Percentiles rank a stretch among this genome's conserved stretches.
Evolutionary conservation across 306 rosid species (phyloP).

Genomic region (Rosa persica): DNA sequence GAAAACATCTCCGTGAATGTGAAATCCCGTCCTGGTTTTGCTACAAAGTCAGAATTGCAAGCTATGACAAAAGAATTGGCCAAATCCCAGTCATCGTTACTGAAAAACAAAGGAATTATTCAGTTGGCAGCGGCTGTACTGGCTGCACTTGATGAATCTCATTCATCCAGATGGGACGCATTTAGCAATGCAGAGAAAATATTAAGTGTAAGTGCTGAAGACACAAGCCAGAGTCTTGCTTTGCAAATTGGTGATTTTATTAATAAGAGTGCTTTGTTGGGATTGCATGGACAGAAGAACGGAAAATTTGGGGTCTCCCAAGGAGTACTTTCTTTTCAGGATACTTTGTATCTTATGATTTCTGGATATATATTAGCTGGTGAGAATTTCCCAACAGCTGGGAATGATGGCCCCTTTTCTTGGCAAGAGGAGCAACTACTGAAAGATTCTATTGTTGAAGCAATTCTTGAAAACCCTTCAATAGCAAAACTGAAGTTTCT

Average conservation of each 20-base stretch:
- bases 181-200: constrained; percentile 76
- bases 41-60: constrained; percentile 63
- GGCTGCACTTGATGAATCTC: constrained; percentile 66
- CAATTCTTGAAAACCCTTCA: constrained; percentile 79
- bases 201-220: constrained; percentile 66
- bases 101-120: constrained; percentile 87
- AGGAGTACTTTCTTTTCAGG: constrained; percentile 73
- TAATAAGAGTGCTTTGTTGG: constrained; percentile 69
- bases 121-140: constrained; percentile 80
- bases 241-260: constrained; percentile 85
- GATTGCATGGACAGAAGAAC: constrained; percentile 47
- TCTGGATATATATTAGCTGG: constrained; percentile 87
- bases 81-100: constrained; percentile 61
- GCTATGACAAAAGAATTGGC: constrained; percentile 72
- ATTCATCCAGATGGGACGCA: constrained; percentile 76
- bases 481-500: constrained; percentile 71
- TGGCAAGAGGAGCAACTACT: constrained; percentile 93
- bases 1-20: constrained; percentile 60
- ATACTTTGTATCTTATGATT: constrained; percentile 72
- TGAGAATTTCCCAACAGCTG: constrained; percentile 83
- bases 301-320: constrained; percentile 50
- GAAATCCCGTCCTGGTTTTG: constrained; percentile 66
- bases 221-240: constrained; percentile 91
- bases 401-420: constrained; percentile 89
- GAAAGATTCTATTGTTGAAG: constrained; percentile 82